Base-by-base conservation (phyloP, 352 stramenopile species). In the Pythium sukuiense region DNA sequence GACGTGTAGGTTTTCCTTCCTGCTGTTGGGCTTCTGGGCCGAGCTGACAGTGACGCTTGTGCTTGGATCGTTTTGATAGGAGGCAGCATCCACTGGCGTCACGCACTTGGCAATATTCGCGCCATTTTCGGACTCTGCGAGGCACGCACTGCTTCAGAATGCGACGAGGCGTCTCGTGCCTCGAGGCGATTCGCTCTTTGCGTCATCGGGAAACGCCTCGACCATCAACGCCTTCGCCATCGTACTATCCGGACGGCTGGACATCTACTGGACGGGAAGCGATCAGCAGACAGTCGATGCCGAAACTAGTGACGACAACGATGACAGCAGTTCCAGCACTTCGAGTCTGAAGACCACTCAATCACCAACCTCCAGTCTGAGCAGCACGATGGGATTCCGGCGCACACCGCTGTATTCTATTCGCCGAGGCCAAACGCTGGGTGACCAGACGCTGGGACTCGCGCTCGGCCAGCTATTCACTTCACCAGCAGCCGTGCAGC, bases 391-490 rank as follows among this genome's bases (percentile, higher is more conserved):
- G 3, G 20, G n/a, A 1, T 56, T 59, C 6, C 32, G 20, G 26
- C 33, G 58, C 49, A 60, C 62, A 1, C 61, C 67, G 6, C 20
- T 88, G 0, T 74, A 56, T 5, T 72, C 69, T 0, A 59, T 90
- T 5, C 58, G 62, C 3, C 62, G 74, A 29, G 81, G 77, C 3
- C 81, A 87, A 32, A 76, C 74, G 0, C 76, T 88, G 26, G 81
- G 81, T 7, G 79, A 88, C 53, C 81, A 90, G 64, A 75, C 72
- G 37, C 26, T 88, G n/a, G 76, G 74, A 0, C 79, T 90, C 16
- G 72, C 61, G 0, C 74, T 83, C 14, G 41, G 74, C 39, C 64
- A 71, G 30, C 64, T 73, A 4, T 84, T 67, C 65, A 45, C 53
- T 1, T 5, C 54, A 24, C 0, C 33, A 11, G 9, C 33, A 11